Conservation (phyloP, 2,329 filamentous ascomycete genomes). For the Neofusicoccum laricinum region DNA sequence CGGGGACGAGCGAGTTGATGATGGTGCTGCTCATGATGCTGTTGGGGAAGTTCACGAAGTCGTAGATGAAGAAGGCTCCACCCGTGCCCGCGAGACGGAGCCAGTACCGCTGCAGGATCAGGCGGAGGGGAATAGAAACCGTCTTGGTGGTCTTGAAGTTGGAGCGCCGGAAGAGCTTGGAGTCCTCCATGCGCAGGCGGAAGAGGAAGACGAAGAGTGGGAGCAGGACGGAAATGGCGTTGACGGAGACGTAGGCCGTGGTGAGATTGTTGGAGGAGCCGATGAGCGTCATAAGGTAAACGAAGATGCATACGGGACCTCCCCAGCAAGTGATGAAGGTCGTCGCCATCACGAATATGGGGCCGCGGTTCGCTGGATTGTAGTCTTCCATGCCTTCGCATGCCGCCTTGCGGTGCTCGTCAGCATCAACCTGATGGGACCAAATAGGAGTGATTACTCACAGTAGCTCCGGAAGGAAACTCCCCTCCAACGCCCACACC, state of each 20-base stretch:
- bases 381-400: constrained; percentile 45
- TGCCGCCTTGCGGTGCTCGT: constrained; percentile 44
- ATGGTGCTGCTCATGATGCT: constrained; percentile 48
- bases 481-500: constrained; percentile 40
- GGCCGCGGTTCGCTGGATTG: constrained; percentile 39
- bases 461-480: background rate
- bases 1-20: constrained; percentile 38
- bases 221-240: constrained; percentile 46
- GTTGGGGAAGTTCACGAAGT: constrained; percentile 47
- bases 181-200: constrained; percentile 50
- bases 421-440: constrained; percentile 44
- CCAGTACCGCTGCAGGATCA: constrained; percentile 50
- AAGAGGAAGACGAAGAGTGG: constrained; percentile 51
- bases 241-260: constrained; percentile 40
- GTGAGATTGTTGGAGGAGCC: constrained; percentile 34
- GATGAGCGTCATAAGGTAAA: constrained; percentile 42
- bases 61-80: constrained; percentile 50
- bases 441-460: background rate
- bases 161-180: constrained; percentile 35
- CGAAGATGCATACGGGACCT: background rate
- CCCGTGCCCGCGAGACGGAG: constrained; percentile 47
- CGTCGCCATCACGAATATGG: constrained; percentile 1
- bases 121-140: constrained; percentile 50
- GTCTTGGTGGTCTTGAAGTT: constrained; percentile 35
- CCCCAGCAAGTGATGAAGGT: constrained; percentile 6